Conservation (phyloP, 208 protist species). For the Wallacemonas sp. region DNA sequence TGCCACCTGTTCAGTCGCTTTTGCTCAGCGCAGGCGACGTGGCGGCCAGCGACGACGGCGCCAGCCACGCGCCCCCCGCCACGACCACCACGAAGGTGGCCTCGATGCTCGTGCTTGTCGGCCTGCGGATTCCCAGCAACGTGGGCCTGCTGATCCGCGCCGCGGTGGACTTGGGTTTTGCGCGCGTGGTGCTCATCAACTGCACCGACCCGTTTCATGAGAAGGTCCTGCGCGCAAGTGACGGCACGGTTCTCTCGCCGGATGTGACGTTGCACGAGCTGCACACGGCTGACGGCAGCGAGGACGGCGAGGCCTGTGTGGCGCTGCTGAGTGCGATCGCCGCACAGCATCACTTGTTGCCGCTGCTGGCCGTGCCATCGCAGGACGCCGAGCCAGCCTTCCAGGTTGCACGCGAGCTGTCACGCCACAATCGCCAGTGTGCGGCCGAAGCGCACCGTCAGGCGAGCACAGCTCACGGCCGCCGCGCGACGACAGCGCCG, state of each 20-base stretch:
- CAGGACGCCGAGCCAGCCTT: conserved; percentile 70
- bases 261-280: conserved; percentile 53
- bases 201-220: conserved; percentile 76
- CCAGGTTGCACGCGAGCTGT: conserved; percentile 66
- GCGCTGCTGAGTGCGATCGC: conserved; percentile 64
- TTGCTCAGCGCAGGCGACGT: no score
- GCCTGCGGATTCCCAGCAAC: conserved; percentile 87
- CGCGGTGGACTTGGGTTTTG: conserved; percentile 76
- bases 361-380: conserved; percentile 75
- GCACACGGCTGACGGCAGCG: neutral
- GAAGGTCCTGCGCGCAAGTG: conserved; percentile 86
- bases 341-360: conserved; percentile 58
- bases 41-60: neutral
- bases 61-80: no score
- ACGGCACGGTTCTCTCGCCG: conserved; percentile 63
- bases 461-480: neutral
- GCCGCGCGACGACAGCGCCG: neutral
- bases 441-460: neutral
- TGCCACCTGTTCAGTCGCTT: conserved; percentile 3
- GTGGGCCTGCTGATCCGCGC: conserved; percentile 71
- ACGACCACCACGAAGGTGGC: conserved; percentile 28
- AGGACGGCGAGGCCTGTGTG: conserved; percentile 23
- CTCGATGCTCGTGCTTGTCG: conserved; percentile 75
- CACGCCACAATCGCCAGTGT: conserved; percentile 35
- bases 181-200: conserved; percentile 66